Evolutionary conservation across 2,329 filamentous ascomycete species (phyloP).

Genomic region (Nemania sp.): DNA sequence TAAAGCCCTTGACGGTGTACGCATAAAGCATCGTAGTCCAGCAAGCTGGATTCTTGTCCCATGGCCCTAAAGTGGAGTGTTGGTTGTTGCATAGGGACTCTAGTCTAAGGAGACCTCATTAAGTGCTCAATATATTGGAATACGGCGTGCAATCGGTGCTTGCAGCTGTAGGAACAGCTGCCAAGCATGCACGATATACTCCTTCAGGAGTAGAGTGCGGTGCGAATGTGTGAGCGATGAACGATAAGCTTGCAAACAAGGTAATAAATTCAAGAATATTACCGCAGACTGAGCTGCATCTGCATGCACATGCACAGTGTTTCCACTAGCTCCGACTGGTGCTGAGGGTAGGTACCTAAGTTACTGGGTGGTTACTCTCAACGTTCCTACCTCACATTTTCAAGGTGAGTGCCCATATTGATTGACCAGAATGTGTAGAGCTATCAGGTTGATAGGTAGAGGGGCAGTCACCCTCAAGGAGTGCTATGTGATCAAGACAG

Average conservation of each 20-base stretch:
- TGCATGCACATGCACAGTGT: not conserved
- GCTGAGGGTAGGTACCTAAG: not conserved
- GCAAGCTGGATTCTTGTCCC: conserved; percentile 6
- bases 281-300: not conserved
- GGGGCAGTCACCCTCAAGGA: no score
- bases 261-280: conserved; percentile 2
- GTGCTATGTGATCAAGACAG: no score
- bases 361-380: no score
- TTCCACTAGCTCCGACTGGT: not conserved
- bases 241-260: conserved; percentile 15
- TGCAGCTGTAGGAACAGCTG: conserved; percentile 8
- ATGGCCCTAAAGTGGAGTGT: conserved; percentile 4
- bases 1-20: not conserved
- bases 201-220: conserved; percentile 11
- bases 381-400: no score
- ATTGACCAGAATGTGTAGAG: no score
- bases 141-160: not conserved
- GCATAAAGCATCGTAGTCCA: not conserved
- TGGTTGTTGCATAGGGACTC: no score
- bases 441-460: no score
- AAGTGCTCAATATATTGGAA: conserved; percentile 16
- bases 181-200: conserved; percentile 15
- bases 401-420: no score
- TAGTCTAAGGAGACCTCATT: no score
- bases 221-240: not conserved